Percentiles rank a stretch among this genome's conserved stretches.
Evolutionary conservation across 1,284 basidiomycete species (phyloP).

Genomic region (Thecaphora thlaspeos): DNA sequence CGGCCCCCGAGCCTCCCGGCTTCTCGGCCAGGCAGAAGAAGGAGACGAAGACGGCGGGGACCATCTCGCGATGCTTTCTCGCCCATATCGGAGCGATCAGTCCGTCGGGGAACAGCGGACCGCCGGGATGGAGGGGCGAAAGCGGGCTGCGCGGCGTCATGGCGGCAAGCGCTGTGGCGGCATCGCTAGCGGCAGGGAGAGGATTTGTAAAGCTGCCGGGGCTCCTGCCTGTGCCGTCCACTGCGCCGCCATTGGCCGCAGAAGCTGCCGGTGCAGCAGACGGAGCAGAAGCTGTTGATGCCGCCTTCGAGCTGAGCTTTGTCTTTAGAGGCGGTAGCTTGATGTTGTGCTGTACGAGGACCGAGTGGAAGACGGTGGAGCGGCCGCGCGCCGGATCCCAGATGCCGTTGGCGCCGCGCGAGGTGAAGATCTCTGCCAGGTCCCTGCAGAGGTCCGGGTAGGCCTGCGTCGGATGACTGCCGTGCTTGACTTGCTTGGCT

Average conservation of each 20-base stretch:
- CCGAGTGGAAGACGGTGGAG: slow-evolving; percentile 41
- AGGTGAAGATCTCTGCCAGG: slow-evolving; percentile 31
- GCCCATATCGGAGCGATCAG: slow-evolving; percentile 96
- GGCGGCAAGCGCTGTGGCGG: slow-evolving; percentile 22
- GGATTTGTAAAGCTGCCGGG: too few relatives aligned
- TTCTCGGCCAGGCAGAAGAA: slow-evolving; percentile 77
- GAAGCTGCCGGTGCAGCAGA: slow-evolving; percentile 11
- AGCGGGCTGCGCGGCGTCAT: slow-evolving; percentile 72
- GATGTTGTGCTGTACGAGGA: slow-evolving; percentile 60
- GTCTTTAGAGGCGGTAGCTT: slow-evolving; percentile 83
- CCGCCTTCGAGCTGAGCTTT: slow-evolving; percentile 59
- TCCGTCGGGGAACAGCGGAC: slow-evolving; percentile 88
- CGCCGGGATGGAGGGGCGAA: slow-evolving; percentile 80
- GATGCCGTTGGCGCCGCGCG: slow-evolving; percentile 27
- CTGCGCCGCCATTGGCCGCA: not conserved
- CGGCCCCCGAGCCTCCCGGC: slow-evolving; percentile 1
- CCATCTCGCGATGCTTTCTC: slow-evolving; percentile 83
- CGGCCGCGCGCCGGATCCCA: slow-evolving; percentile 42
- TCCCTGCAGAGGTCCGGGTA: slow-evolving; percentile 33
- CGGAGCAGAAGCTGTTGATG: slow-evolving; percentile 48
- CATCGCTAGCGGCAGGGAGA: slow-evolving; percentile 1
- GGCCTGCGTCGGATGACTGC: slow-evolving; percentile 8
- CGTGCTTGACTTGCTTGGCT: not conserved
- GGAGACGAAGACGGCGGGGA: slow-evolving; percentile 88
- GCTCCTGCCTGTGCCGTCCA: slow-evolving; percentile 1